A percentile compares a stretch with the other conserved stretches of the same genome.
These are phyloP conservation scores for Thelephora aurantiotincta DNA, from an alignment of 768 basidiomycete genomes.

Conservation along the genomic window DNA sequence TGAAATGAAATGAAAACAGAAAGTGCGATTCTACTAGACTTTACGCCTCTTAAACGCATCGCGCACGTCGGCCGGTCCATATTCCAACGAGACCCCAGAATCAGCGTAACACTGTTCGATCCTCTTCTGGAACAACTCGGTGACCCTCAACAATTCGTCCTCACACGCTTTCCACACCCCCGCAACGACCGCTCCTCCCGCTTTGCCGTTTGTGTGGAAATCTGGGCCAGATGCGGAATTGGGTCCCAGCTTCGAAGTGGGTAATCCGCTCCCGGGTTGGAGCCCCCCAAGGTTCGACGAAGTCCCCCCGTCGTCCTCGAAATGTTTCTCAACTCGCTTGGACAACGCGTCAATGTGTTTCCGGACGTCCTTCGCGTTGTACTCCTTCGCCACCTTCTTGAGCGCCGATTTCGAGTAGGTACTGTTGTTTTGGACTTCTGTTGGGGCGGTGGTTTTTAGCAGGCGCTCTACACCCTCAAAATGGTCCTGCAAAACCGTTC, in stretches of 20 bases:
- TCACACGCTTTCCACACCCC: conserved; percentile 90
- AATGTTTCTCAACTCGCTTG: conserved; percentile 93
- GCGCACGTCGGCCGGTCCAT: conserved; percentile 61
- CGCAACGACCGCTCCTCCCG: conserved; percentile 52
- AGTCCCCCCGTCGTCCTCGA: conserved; percentile 69
- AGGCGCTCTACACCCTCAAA: conserved; percentile 89
- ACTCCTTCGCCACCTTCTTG: conserved; percentile 81
- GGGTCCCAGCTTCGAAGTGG: neutral
- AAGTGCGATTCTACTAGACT: conserved; percentile 11
- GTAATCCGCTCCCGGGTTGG: conserved; percentile 29
- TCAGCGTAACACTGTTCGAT: conserved; percentile 75
- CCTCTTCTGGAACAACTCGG: conserved; percentile 49
- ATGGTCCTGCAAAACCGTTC: conserved; percentile 51
- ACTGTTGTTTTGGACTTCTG: conserved; percentile 61
- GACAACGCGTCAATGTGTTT: conserved; percentile 78
- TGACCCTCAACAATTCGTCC: conserved; percentile 64
- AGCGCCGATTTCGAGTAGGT: conserved; percentile 64
- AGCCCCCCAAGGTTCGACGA: conserved; percentile 20
- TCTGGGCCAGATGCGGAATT: neutral
- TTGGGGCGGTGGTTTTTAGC: conserved; percentile 62
- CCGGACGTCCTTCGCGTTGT: conserved; percentile 75
- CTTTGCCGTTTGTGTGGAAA: conserved; percentile 22
- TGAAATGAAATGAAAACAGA: conserved; percentile 3
- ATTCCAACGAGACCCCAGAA: conserved; percentile 60
- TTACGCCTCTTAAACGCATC: conserved; percentile 60